Conservation (phyloP, 805 yeast genomes). For the Cyberlindnera euphorbiae region DNA sequence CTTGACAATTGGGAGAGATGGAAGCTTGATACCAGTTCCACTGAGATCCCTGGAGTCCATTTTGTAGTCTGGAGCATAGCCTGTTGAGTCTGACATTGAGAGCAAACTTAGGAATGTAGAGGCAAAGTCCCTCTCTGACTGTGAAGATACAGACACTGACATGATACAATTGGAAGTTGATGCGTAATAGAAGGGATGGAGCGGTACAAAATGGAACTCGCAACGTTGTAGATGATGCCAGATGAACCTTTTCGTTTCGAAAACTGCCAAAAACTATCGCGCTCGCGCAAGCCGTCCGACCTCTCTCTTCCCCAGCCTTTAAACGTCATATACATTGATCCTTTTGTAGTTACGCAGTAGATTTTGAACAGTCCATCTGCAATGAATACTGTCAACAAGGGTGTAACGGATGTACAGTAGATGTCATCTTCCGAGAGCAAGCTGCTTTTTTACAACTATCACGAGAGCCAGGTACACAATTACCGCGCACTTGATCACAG, state of each 20-base stretch:
- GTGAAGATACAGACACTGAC: conserved; percentile 11
- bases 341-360: too few relatives aligned
- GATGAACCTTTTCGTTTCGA: too few relatives aligned
- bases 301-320: too few relatives aligned
- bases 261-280: too few relatives aligned
- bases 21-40: conserved; percentile 28
- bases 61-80: conserved; percentile 10
- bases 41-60: conserved; percentile 12
- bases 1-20: conserved; percentile 32
- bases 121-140: conserved; percentile 19
- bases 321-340: too few relatives aligned
- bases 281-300: too few relatives aligned
- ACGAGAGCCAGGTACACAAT: conserved; percentile 45
- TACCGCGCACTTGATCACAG: conserved; percentile 24
- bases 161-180: conserved; percentile 2
- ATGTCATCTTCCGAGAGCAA: conserved; percentile 3
- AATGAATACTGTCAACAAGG: too few relatives aligned
- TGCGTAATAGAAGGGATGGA: too few relatives aligned
- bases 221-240: too few relatives aligned
- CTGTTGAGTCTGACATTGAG: conserved; percentile 11
- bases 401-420: too few relatives aligned
- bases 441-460: conserved; percentile 58
- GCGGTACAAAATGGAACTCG: too few relatives aligned
- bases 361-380: too few relatives aligned
- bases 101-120: conserved; percentile 18